These are phyloP conservation scores for Alternaria infectoria DNA, from an alignment of 2,329 filamentous ascomycete genomes.

Conservation along the genomic window DNA sequence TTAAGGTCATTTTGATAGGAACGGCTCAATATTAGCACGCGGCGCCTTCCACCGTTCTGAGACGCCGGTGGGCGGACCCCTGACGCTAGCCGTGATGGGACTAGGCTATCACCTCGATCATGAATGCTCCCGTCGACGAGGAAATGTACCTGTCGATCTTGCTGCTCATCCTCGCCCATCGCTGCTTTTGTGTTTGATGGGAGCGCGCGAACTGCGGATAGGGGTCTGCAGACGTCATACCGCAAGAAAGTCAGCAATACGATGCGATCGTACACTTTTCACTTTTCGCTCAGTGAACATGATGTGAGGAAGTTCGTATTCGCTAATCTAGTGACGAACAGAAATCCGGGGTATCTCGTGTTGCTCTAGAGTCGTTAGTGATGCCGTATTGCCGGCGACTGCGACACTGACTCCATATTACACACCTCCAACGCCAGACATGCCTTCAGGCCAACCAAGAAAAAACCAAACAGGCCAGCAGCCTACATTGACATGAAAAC, in stretches of 20 bases:
- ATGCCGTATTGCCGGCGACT: not conserved
- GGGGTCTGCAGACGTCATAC: not conserved
- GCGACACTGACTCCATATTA: slow-evolving; percentile 1
- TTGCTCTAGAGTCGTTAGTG: slow-evolving; percentile 4
- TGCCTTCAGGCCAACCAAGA: not conserved
- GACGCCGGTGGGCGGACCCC: slow-evolving; percentile 1
- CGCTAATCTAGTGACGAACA: slow-evolving; percentile 4
- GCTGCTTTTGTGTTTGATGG: slow-evolving; percentile 1
- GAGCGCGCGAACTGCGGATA: not conserved
- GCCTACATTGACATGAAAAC: too few relatives aligned
- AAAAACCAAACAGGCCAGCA: too few relatives aligned
- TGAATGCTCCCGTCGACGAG: slow-evolving; percentile 1
- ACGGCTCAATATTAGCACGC: slow-evolving; percentile 4
- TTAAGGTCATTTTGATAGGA: slow-evolving; percentile 12
- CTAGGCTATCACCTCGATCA: slow-evolving; percentile 5
- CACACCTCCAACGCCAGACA: slow-evolving; percentile 8
- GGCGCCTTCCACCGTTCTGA: slow-evolving; percentile 2
- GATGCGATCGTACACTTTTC: not conserved
- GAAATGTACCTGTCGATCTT: slow-evolving; percentile 10
- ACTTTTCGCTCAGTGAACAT: not conserved
- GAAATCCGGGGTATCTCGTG: slow-evolving; percentile 5
- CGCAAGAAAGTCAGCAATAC: not conserved
- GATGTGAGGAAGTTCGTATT: slow-evolving; percentile 4
- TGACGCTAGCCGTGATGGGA: not conserved
- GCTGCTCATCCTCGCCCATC: slow-evolving; percentile 4